Base-by-base conservation (phyloP, 352 stramenopile species). In the Globisporangium nodosum region DNA sequence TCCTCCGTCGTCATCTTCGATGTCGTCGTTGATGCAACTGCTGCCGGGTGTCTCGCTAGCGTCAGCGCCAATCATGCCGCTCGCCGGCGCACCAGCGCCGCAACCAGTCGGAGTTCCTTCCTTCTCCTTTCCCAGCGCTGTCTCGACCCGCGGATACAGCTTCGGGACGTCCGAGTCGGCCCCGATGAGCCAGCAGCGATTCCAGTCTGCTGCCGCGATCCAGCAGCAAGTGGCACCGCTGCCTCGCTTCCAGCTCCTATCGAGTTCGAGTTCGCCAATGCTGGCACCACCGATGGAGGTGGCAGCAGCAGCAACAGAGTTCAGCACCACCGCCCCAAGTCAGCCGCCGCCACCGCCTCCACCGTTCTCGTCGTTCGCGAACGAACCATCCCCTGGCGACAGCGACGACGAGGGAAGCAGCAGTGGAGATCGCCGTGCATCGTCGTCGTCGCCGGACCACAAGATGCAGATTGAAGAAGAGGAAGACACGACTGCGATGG, bases 401-500 rank as follows among this genome's bases (percentile, higher is more conserved):
- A 30, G 4, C 30, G n/a, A 13, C 3, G 33, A n/a, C 20, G 43
- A 35, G 12, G 45, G 49, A 20, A 33, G 45, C 31, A 47, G 45
- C 45, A 49, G 43, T 49, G 43, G 20, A 49, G 43, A 24, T 24
- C 16, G 2, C 21, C 45, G 20, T 9, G 8, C 9, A n/a, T 49
- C 20, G 37, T 43, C 37, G 12, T 5, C n/a, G 20, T 31, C 45
- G 21, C 45, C 45, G 45, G 45, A 49, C 3, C 18, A 49, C 43
- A 27, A 30, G 45, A 9, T 18, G 45, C 3, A 31, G 45, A 3
- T 30, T 7, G 20, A 24, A 12, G 45, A 49, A 5, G 45, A 31
- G 45, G 5, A 39, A 20, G 27, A 53, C 16, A 15, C 5, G 8
- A 7, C 13, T 13, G 47, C 70, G n/a, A 80, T 80, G 58, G 69